Percentiles rank a stretch among this genome's conserved stretches.
These are phyloP conservation scores for Narthecium ossifragum DNA, from an alignment of 106 monocot genomes.

Conservation along the genomic window DNA sequence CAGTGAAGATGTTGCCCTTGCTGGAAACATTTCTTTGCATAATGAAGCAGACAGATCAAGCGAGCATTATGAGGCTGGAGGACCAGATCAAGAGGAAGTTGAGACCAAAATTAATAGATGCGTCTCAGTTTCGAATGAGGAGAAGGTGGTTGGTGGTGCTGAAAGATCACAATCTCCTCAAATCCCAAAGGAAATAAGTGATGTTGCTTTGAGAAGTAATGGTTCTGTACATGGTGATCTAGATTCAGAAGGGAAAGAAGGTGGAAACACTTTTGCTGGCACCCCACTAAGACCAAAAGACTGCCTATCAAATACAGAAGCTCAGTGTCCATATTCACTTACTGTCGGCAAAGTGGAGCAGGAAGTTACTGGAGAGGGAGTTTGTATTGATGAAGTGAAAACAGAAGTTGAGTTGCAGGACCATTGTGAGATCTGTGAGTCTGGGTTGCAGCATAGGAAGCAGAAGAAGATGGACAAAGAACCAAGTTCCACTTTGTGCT, in stretches of 20 bases:
- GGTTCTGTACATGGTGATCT: neutral
- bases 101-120: conserved; percentile 13
- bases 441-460: neutral
- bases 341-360: neutral
- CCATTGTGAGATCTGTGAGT: neutral
- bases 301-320: neutral
- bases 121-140: neutral
- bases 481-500: conserved; percentile 2
- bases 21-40: conserved; percentile 5
- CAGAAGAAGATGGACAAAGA: conserved; percentile 1
- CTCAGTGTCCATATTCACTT: conserved; percentile 5
- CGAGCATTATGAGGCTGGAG: conserved; percentile 14
- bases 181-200: conserved; percentile 5
- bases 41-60: conserved; percentile 19
- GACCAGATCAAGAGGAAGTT: conserved; percentile 14
- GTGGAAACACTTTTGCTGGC: neutral
- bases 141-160: neutral
- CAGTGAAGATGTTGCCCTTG: conserved; percentile 18
- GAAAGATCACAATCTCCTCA: conserved; percentile 4
- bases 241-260: neutral
- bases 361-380: neutral
- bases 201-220: conserved; percentile 3
- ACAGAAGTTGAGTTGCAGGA: conserved; percentile 4
- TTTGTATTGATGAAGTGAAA: conserved; percentile 6
- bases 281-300: neutral